Base-by-base conservation (phyloP, 1,139 yeast genomes). In the Suhomyces bolitotheri region DNA sequence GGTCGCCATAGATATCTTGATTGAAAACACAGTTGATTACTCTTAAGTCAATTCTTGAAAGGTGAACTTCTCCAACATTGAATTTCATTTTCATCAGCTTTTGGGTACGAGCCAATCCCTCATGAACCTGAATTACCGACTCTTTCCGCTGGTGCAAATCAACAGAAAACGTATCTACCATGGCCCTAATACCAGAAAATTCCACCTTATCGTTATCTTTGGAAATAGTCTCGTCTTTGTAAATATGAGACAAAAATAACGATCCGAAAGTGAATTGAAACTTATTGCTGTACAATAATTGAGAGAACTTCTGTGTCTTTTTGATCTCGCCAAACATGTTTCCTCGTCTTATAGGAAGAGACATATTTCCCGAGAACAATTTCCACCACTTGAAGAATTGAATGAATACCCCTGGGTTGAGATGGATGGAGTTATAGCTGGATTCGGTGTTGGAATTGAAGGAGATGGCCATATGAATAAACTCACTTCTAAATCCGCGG, bases 381-480 rank as follows among this genome's bases (percentile, higher is more conserved):
- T 55, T 55, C 76, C 76, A 71, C 76, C 76, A 71, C 19, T 50
- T 47, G 43, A 71, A 68, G 41, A 69, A 66, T 29, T 66, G 73
- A 14, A 45, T 38, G 45, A 71, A 68, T 0, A 63, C 60, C 8
- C 60, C 62, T 2, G 76, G 75, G 25, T 62, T 58, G 29, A 71
- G 53, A 44, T 69, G 73, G 22, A 71, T 65, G 1, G 74, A 54
- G 44, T 71, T 71, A 42, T 69, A 65, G 40, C 71, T 62, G 4
- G 56, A 46, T 7, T 59, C 64, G 16, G 56, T 56, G 41, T 64
- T 57, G 16, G 95, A 85, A 27, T 72, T 62, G 28, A 90, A 69
- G 0, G 86, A 71, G 20, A 90, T 69, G 0, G 94, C 86, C 75
- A 90, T 66, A 54, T 88, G 96, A 12, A 89, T 70, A 49, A 75